Percentiles rank a stretch among this genome's conserved stretches.
Conservation (phyloP, 495 filamentous ascomycete genomes). For the Lophiostoma macrostomum region DNA sequence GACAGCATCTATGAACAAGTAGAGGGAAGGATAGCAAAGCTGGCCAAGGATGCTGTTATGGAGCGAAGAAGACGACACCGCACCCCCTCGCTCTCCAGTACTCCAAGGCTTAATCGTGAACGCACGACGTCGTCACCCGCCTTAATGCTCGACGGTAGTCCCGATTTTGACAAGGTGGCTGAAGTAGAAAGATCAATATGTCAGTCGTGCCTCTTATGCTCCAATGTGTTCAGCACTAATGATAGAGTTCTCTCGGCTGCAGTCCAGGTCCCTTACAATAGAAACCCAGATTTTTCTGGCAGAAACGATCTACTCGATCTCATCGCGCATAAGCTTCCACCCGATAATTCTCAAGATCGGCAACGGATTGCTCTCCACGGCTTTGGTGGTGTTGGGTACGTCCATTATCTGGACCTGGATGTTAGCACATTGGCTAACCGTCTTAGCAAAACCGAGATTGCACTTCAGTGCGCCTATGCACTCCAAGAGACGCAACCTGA, state of each 20-base stretch:
- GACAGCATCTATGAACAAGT: conserved; percentile 7
- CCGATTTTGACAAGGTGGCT: neutral
- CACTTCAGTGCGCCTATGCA: conserved; percentile 1
- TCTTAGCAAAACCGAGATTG: neutral
- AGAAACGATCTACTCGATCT: neutral
- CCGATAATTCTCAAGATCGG: neutral
- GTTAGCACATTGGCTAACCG: neutral
- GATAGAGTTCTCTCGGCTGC: neutral
- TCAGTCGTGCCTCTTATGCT: no score
- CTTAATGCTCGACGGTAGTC: neutral
- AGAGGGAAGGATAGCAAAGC: neutral
- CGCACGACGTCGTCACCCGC: neutral
- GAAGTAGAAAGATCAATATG: neutral
- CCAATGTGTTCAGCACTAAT: neutral
- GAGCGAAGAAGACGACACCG: neutral
- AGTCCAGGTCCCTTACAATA: conserved; percentile 3
- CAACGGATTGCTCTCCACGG: neutral
- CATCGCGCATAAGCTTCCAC: neutral
- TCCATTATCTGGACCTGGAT: neutral
- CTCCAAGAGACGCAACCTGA: neutral
- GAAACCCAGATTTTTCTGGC: neutral
- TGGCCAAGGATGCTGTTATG: neutral
- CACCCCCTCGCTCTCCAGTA: neutral
- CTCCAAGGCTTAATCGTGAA: neutral
- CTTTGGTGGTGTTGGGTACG: conserved; percentile 4